Evolutionary conservation across 805 yeast genomes (phyloP), one percentile per base, ranked within the genome.

Genomic region (Wickerhamiella spandovensis): DNA sequence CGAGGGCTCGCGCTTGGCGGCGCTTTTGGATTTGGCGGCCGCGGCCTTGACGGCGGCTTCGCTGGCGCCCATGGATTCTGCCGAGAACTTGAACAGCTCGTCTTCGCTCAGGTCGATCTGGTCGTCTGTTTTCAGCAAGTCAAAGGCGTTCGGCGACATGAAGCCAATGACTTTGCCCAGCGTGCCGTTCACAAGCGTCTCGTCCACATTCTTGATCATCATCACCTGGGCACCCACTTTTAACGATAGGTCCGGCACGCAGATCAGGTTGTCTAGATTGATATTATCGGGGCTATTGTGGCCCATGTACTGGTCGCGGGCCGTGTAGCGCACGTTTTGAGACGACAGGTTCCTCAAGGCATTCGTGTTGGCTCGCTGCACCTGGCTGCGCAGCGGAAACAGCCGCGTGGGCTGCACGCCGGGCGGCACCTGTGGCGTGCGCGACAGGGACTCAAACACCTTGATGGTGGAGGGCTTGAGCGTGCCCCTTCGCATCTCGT

Each of bases 221-320:
- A 92, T 89, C 1, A 92, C 97, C 65, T 92, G 98, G 0, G 96
- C 94, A 37, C 86, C 87, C 49, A 77, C 80, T 63, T 89, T 90
- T 55, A 92, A 67, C 2, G 69, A 72, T 15, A 92, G 61, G 6
- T 58, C 61, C 51, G 74, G 72, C 24, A 82, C 84, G 44, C 92
- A 94, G 83, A 89, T 81, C 39, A 86, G 70, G 44, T 75, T 73
- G 3, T 69, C 64, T 20, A 82, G 81, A 18, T 44, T 43, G 47
- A 81, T 64, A 51, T 69, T 59, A 30, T 67, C 63, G 18, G 62
- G 58, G 57, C 53, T 58, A 17, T 42, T 56, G 48, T 30, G 56
- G 41, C 49, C 57, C 51, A 47, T 52, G 17, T 50, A 59, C 2
- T 61, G 56, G 58, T 81, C 84, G 0, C 51, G 43, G 2, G 83